phyloP scores from a whole-genome alignment of 148 eudicot genomes.

The Silene conica region DNA sequence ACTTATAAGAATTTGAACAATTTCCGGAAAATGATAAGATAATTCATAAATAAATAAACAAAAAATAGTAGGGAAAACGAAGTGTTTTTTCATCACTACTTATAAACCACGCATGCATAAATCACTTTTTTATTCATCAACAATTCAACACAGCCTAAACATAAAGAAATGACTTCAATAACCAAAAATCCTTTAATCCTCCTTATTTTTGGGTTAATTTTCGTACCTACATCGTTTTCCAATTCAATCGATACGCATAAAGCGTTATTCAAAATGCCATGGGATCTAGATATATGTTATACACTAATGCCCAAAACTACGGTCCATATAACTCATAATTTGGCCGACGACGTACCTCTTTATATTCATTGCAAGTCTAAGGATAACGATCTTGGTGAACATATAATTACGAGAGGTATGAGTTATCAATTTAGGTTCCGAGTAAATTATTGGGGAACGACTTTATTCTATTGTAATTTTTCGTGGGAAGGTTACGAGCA shows the following conservation, averaged over 20 bases:
- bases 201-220: background rate
- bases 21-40: background rate
- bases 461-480: slow-evolving; percentile 4
- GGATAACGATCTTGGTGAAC: background rate
- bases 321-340: background rate
- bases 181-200: background rate
- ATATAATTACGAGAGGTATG: background rate
- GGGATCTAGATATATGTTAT: background rate
- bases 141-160: background rate
- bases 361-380: background rate
- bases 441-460: background rate
- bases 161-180: background rate
- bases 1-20: too few relatives aligned
- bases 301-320: background rate
- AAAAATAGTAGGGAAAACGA: background rate
- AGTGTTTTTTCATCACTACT: background rate
- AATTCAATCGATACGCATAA: too few relatives aligned
- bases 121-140: too few relatives aligned
- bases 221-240: background rate
- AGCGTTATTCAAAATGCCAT: background rate
- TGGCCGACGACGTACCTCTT: background rate
- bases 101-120: background rate
- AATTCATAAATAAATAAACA: too few relatives aligned
- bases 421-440: slow-evolving; percentile 3
- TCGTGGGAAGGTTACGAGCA: background rate